Evolutionary conservation across 768 basidiomycete species (phyloP), one percentile per base, ranked within the genome.

Genomic region (Megacollybia marginata): DNA sequence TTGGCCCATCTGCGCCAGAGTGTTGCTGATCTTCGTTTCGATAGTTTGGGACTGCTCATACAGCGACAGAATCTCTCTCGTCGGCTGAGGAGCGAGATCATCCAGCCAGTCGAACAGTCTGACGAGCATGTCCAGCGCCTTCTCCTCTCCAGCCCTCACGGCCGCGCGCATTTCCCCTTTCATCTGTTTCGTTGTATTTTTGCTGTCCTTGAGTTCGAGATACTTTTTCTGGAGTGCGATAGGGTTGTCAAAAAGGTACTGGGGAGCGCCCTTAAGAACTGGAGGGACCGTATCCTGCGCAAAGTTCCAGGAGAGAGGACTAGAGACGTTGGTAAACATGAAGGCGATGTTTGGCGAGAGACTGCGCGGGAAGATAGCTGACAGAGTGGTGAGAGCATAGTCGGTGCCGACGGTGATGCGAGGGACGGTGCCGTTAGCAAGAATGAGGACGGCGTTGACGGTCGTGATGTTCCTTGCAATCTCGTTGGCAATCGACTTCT

Each of bases 381-480:
- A 54, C n/a, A 62, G 52, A 10, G 56, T 57, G 18, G 49, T 47
- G 20, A 65, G 57, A 1, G 63, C 56, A 38, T 65, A 62, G 32
- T 60, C 58, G 2, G 63, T 62, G n/a, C 48, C 52, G 15, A 59
- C 58, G n/a, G 47, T 48, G 16, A 65, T 48, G 19, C 60, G 61
- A 13, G 53, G 42, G 8, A 49, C 16, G 7, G 63, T 61, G 15
- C 63, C 63, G 36, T 64, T 64, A 8, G 61, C 63, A 16, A 65
- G 56, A 42, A 65, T 60, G 53, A 64, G 48, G 19, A 65, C 59
- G 23, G 58, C 63, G 28, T 62, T 44, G 47, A 65, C 49, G 19
- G 48, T 48, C 5, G 35, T 36, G 47, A 61, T 46, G 18, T 58
- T 48, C 15, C 52, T 48, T 23, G 45, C 46, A 38, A 65, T 62